These are phyloP conservation scores for Macrotyloma uniflorum DNA, from an alignment of 306 rosid species.

Conservation along the genomic window DNA sequence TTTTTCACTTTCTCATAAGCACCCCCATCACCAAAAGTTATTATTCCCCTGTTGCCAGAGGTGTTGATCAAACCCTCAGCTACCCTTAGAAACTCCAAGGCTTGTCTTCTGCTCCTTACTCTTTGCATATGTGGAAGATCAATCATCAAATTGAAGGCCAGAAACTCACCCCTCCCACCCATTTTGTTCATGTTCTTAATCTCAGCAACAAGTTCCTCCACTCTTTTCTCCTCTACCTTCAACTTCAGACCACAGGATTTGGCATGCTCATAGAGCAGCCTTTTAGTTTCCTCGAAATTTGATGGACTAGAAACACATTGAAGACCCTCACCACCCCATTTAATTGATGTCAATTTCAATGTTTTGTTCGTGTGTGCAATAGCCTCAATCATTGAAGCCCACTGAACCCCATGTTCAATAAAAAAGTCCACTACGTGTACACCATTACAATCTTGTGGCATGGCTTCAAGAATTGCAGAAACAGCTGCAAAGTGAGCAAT, in stretches of 20 bases:
- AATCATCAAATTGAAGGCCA: constrained; percentile 59
- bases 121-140: constrained; percentile 62
- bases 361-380: constrained; percentile 41
- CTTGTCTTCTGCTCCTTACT: constrained; percentile 46
- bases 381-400: constrained; percentile 52
- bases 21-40: constrained; percentile 61
- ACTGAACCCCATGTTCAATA: constrained; percentile 59
- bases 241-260: constrained; percentile 51
- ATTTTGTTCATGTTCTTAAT: constrained; percentile 47
- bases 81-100: constrained; percentile 45
- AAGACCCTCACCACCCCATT: constrained; percentile 41
- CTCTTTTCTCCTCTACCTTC: constrained; percentile 53
- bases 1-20: constrained; percentile 44
- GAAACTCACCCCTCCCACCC: constrained; percentile 43
- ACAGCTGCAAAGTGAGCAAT: constrained; percentile 60
- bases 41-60: constrained; percentile 43
- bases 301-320: constrained; percentile 23
- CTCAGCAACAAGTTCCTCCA: constrained; percentile 55
- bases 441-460: constrained; percentile 51
- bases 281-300: constrained; percentile 53
- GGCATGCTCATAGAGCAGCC: constrained; percentile 50
- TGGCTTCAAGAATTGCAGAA: constrained; percentile 57
- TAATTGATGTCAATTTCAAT: constrained; percentile 61
- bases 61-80: constrained; percentile 54
- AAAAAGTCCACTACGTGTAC: constrained; percentile 59